phyloP scores from a whole-genome alignment of 257 asterid species.

The Scutellaria galericulata region DNA sequence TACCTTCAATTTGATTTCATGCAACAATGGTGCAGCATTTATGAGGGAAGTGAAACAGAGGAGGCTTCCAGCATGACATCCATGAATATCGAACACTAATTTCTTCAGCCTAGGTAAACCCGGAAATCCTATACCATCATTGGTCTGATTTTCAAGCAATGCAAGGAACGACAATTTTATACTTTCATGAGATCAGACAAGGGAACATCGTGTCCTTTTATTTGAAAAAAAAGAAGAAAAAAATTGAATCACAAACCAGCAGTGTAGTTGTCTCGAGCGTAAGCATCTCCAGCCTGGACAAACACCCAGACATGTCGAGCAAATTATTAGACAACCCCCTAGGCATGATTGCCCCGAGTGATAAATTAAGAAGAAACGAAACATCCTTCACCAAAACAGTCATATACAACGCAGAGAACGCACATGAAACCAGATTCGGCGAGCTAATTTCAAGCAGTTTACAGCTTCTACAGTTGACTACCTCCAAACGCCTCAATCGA shows the following conservation, averaged over 20 bases:
- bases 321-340: background rate
- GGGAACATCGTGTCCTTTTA: too few relatives aligned
- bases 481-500: background rate
- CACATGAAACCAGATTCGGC: background rate
- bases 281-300: slow-evolving; percentile 21
- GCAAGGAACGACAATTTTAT: background rate
- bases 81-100: background rate
- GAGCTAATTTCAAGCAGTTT: background rate
- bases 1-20: background rate
- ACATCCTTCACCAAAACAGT: background rate
- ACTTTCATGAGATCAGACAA: background rate
- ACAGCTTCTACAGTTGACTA: background rate
- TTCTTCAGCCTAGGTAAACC: slow-evolving; percentile 14
- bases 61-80: background rate
- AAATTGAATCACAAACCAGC: background rate
- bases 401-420: background rate
- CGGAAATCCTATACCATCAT: background rate
- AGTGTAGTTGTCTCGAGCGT: background rate
- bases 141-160: background rate
- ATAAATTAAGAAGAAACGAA: slow-evolving; percentile 10
- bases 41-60: too few relatives aligned
- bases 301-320: background rate
- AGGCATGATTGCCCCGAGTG: background rate
- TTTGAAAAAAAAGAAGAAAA: too few relatives aligned
- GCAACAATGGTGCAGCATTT: slow-evolving; percentile 5